Evolutionary conservation across 2,329 filamentous ascomycete species (phyloP), one percentile per base, ranked within the genome.

Genomic region (Penicillium sp.): DNA sequence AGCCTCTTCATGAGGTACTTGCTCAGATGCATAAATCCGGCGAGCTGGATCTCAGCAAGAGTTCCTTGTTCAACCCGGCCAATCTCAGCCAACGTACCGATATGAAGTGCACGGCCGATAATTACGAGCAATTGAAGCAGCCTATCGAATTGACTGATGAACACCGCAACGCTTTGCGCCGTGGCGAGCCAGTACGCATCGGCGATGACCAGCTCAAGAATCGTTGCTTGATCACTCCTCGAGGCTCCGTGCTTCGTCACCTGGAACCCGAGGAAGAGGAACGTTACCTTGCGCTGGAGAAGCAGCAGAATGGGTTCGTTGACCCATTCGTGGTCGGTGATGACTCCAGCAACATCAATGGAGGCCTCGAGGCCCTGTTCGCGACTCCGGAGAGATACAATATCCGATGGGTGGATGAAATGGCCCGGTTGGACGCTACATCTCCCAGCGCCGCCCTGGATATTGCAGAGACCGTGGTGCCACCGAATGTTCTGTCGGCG

Each of bases 181-280:
- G 68, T 25, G 74, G 74, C 20, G 66, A 74, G 50, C 64, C 71
- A 4, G 62, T 77, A 33, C 68, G 68, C 24, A 57, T 75, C 32
- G 67, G 70, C 12, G 53, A 60, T 9, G 64, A 67, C 28, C 56
- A 65, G 35, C 58, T 75, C n/a, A 72, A 75, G 44, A 62, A 68
- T 25, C 66, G 71, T 31, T 72, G 71, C 45, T 58, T 77, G 24
- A 71, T 77, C 45, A 76, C 70, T 9, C 74, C 75, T 10, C 66
- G 68, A 23, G 74, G 75, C 2, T 71, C 67, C 46, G 67, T 76
- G 3, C 60, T 77, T 23, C 69, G 70, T 38, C 73, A 76, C 54
- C 57, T 78, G 10, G 70, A 69, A 4, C 54, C 62, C 2, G 72
- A 74, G n/a, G 75, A 77, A 56, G 73, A 75, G 51, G 68, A 74